Base-by-base conservation (phyloP, 331 rosid genomes). In the Quercus tomentella region DNA sequence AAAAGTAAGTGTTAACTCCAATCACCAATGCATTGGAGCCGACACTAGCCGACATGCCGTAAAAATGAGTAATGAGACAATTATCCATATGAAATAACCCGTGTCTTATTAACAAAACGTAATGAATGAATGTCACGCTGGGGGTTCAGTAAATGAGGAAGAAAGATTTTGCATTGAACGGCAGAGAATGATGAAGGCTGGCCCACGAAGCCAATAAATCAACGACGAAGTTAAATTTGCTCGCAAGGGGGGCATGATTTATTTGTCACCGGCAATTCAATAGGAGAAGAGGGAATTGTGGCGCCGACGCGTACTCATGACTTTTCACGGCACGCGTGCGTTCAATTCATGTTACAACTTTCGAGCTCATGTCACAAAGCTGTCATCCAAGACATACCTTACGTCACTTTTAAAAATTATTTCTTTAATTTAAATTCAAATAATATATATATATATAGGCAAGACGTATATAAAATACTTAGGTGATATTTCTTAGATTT, bases 151-250 rank as follows among this genome's bases (percentile, higher is more conserved):
- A 45, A 52, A 21, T 8, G 37, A 25, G 76, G 49, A 74, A 14
- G 55, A 54, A 71, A 26, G 75, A 75, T 83, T 61, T 70, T 62
- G 16, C 22, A 4, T 41, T 5, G 56, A 26, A 70, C 6, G 66
- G 72, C 25, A 9, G 49, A 8, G 12, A 49, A 76, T 26, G 60
- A 76, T 71, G 74, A 63, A 60, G 3, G 65, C 52, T 74, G 81
- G 6, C 78, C 87, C 87, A 79, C 67, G 17, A 2, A 41, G 4
- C 49, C 12, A 41, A 41, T 41, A 9, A n/a, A 25, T 58, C 30
- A 15, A 22, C 28, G 7, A 58, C 1, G 66, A 22, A 21, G 31
- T 58, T 58, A 21, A 58, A 3, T 58, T 4, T 2, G 66, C 66
- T 58, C 25, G 26, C 6, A 4, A 1, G 12, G 66, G 31, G 17